Conservation (phyloP, 768 basidiomycete genomes). For the Termitomyces sp. region DNA sequence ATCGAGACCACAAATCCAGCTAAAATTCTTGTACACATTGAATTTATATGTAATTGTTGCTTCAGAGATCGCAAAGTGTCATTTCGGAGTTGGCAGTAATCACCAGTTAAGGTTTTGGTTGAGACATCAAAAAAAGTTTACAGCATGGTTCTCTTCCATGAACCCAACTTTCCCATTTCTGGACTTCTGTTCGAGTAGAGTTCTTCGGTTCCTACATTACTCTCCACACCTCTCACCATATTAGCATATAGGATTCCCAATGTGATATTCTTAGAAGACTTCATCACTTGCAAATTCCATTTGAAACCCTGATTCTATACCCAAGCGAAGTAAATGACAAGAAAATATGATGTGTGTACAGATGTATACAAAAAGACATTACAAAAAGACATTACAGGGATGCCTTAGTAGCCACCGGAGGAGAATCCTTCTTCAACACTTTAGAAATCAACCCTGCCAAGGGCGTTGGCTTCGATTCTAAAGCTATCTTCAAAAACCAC, state of each 20-base stretch:
- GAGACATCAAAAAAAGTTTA: too few relatives aligned
- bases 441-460: constrained; percentile 47
- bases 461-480: constrained; percentile 51
- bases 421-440: constrained; percentile 17
- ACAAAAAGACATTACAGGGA: background rate
- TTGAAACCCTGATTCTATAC: too few relatives aligned
- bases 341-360: background rate
- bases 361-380: background rate
- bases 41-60: too few relatives aligned
- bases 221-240: background rate
- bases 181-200: constrained; percentile 31
- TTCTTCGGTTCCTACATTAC: constrained; percentile 29
- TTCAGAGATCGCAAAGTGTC: too few relatives aligned
- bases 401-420: background rate
- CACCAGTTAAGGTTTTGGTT: too few relatives aligned
- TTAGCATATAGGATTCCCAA: background rate
- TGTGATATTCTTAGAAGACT: background rate
- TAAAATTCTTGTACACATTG: too few relatives aligned
- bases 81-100: too few relatives aligned
- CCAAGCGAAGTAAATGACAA: background rate
- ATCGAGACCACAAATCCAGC: too few relatives aligned
- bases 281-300: background rate
- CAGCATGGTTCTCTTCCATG: background rate
- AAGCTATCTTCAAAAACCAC: constrained; percentile 79
- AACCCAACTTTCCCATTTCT: constrained; percentile 36